Evolutionary conservation across 768 basidiomycete genomes (phyloP), one percentile per base, ranked within the genome.

Genomic region (Asterophora parasitica): DNA sequence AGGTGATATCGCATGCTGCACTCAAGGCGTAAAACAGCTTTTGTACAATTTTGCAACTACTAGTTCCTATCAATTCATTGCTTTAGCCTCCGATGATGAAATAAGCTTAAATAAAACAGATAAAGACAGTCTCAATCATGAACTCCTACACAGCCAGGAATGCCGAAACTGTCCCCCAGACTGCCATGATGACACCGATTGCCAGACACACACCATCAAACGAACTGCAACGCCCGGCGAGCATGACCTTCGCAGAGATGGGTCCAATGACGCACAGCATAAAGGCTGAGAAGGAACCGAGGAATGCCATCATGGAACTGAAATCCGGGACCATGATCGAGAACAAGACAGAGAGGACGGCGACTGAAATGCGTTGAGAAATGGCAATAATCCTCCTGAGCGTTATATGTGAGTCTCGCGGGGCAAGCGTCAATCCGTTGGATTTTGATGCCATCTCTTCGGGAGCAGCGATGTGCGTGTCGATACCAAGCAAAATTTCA

Each of bases 231-330:
- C 61, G 68, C 4, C 76, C 69, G 17, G 75, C 69, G 48, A 91
- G 67, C 41, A 72, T 74, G 12, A 85, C 68, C 61, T 88, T 88
- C 4, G 85, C 86, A 19, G 78, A 70, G 32, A 94, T 71, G 4
- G 92, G 93, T 8, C 85, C 80, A 50, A 90, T 81, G 17, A 88
- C 76, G 52, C 86, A 88, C 17, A 91, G 74, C 58, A 83, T 68
- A 54, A 83, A 83, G 0, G 91, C 87, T 30, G 85, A 83, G 63
- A 92, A 91, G n/a, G 89, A 84, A 2, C 94, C 94, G 44, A 97
- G 70, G 64, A 96, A 88, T 1, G 91, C 88, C 88, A 93, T 92
- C 65, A 85, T 71, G 4, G 82, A 74, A 53, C 83, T 81, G 65
- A 94, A 94, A 45, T 88, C 78, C 4, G 92, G 92, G 16, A 93